Evolutionary conservation across 148 eudicot genomes (phyloP).

Genomic region (Heliosperma pusillum): DNA sequence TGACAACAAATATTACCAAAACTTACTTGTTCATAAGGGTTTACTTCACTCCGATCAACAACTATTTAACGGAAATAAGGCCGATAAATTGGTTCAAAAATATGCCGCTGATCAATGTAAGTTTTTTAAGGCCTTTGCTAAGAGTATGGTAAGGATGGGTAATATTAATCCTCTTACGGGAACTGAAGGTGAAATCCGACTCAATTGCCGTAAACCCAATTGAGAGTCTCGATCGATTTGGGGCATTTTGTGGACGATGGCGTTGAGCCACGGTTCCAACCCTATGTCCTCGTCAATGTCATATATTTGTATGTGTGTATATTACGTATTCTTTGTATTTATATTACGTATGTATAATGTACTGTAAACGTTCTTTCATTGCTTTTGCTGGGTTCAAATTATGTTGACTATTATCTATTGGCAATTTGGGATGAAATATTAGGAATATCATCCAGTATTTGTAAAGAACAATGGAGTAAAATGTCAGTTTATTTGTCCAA

Average conservation of each 20-base stretch:
- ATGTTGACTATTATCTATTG: background rate
- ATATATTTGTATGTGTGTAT: background rate
- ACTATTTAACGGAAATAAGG: constrained; percentile 51
- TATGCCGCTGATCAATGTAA: constrained; percentile 27
- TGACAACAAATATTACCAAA: constrained; percentile 57
- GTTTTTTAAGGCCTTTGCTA: constrained; percentile 48
- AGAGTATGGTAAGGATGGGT: constrained; percentile 63
- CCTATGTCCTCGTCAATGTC: background rate
- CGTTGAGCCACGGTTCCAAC: background rate
- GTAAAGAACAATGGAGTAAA: background rate
- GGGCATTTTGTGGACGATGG: background rate
- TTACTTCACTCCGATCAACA: constrained; percentile 82
- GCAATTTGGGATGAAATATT: background rate
- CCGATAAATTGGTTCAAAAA: constrained; percentile 38
- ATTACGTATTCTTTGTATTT: too few species aligned
- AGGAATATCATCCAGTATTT: background rate
- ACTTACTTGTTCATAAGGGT: constrained; percentile 46
- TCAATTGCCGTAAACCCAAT: constrained; percentile 50
- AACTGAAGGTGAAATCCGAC: constrained; percentile 52
- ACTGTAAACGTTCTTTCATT: constrained; percentile 5
- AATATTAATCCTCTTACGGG: constrained; percentile 61
- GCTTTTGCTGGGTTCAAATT: background rate
- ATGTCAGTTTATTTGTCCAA: background rate
- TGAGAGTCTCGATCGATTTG: background rate
- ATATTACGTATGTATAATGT: too few species aligned